These are phyloP conservation scores for Lignosus rhinocerotis DNA, from an alignment of 1,284 basidiomycete genomes.

Conservation along the genomic window DNA sequence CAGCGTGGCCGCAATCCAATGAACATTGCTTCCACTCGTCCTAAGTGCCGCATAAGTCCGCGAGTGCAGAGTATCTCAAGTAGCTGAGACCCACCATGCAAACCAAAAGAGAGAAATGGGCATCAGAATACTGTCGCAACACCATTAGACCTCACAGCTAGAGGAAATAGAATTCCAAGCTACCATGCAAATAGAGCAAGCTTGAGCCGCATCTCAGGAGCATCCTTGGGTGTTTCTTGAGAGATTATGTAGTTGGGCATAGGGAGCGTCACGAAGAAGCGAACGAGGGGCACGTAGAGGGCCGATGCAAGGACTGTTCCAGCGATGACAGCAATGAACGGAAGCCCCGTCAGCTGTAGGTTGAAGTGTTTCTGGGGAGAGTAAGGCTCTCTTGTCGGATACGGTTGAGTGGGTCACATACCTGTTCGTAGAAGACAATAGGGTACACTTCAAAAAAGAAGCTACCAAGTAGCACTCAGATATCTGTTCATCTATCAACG, in stretches of 20 bases:
- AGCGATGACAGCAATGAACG: slow-evolving; percentile 8
- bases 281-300: slow-evolving; percentile 6
- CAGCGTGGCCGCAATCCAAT: slow-evolving; percentile 31
- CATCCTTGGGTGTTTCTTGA: not conserved
- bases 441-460: slow-evolving; percentile 34
- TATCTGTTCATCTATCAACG: not conserved
- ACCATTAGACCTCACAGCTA: not conserved
- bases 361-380: slow-evolving; percentile 3
- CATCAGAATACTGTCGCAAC: slow-evolving; percentile 17
- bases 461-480: not conserved
- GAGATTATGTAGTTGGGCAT: slow-evolving; percentile 4
- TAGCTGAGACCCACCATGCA: slow-evolving; percentile 27
- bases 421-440: slow-evolving; percentile 25
- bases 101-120: slow-evolving; percentile 34
- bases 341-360: slow-evolving; percentile 11
- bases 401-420: not conserved
- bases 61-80: not conserved
- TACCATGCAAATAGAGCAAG: slow-evolving; percentile 21
- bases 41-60: slow-evolving; percentile 8
- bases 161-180: not conserved
- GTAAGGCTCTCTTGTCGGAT: not conserved
- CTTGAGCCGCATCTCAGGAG: slow-evolving; percentile 22
- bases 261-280: slow-evolving; percentile 4
- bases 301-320: slow-evolving; percentile 9
- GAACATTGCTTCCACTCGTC: slow-evolving; percentile 29